Base-by-base conservation (phyloP, 495 filamentous ascomycete genomes). In the Penicillium ochrochloron region DNA sequence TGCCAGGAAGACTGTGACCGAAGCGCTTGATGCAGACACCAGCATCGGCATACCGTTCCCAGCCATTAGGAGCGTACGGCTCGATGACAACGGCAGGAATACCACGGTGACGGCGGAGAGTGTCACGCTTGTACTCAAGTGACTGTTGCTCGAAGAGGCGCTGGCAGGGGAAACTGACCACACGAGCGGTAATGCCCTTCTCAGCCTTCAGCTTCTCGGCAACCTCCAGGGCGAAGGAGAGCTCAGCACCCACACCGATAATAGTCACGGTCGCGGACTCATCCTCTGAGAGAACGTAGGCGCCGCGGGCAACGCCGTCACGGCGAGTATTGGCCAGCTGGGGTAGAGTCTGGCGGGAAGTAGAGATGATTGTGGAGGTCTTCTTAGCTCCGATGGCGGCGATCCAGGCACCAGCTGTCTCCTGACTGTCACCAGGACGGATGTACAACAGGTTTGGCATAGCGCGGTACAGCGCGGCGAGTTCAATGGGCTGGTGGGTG, bases 381-480 rank as follows among this genome's bases (percentile, higher is more conserved):
- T 78, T 69, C 48, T 78, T 82, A 9, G 78, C 75, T 5, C 70
- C 65, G 21, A 88, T 70, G 0, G 84, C 86, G 7, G 76, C 68
- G 23, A 81, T 78, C 73, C 76, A 86, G 3, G 86, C 85, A 10
- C 84, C 86, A 0, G 81, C 82, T 2, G 77, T 78, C 62, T 88
- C 85, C 62, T 88, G 84, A 57, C 77, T 80, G 60, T 88, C 85
- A 25, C 78, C 76, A 0, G 84, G 85, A 1, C 85, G 81, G 58
- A 87, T 84, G 69, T 85, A 85, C n/a, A 84, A 73, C 2, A 88
- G 64, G 61, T 87, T 86, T 1, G 84, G 85, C 85, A 88, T 88
- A 10, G 84, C 82, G 5, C 85, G 82, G 67, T 84, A 89, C 23
- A 87, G 67, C 0, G 83, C 73, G 23, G 82, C 82, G 5, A 88